Percentiles rank a stretch among this genome's conserved stretches.
Evolutionary conservation across 108 stramenopile genomes (phyloP).

Genomic region (Bacterosira constricta): DNA sequence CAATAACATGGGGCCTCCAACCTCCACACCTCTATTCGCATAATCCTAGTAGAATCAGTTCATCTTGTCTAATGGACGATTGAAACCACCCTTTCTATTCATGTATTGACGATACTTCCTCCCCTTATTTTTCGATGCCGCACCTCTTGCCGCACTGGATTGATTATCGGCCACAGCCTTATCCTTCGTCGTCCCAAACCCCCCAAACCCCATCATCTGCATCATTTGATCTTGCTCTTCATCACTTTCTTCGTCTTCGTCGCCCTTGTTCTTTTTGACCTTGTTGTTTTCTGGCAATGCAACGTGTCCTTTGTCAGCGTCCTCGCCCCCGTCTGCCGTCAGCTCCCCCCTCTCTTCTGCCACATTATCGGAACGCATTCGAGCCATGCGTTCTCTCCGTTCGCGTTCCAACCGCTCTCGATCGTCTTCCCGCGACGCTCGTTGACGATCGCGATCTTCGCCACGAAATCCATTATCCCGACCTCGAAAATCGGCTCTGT

Average conservation of each 20-base stretch:
- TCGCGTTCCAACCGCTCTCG: conserved; percentile 55
- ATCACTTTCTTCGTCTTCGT: conserved; percentile 58
- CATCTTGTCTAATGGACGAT: conserved; percentile 92
- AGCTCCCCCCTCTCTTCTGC: conserved; percentile 60
- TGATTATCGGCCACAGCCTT: conserved; percentile 92
- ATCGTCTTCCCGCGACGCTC: background rate
- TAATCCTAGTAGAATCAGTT: no score
- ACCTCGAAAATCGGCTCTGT: background rate
- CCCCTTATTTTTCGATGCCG: conserved; percentile 89
- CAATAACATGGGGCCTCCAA: no score
- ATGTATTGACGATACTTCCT: conserved; percentile 98
- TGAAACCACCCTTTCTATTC: conserved; percentile 96
- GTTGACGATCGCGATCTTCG: background rate
- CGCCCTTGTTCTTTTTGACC: conserved; percentile 4
- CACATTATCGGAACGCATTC: conserved; percentile 73
- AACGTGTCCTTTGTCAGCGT: background rate
- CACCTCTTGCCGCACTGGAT: conserved; percentile 86
- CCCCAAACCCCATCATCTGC: conserved; percentile 87
- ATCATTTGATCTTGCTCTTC: conserved; percentile 89
- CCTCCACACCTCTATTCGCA: no score
- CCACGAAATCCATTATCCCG: background rate
- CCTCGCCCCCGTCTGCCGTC: conserved; percentile 18
- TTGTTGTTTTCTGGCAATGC: conserved; percentile 20
- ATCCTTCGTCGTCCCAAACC: conserved; percentile 94
- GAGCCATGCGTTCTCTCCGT: conserved; percentile 78